These are phyloP conservation scores for Fraxinus latifolia DNA, from an alignment of 305 asterid species.

Conservation along the genomic window DNA sequence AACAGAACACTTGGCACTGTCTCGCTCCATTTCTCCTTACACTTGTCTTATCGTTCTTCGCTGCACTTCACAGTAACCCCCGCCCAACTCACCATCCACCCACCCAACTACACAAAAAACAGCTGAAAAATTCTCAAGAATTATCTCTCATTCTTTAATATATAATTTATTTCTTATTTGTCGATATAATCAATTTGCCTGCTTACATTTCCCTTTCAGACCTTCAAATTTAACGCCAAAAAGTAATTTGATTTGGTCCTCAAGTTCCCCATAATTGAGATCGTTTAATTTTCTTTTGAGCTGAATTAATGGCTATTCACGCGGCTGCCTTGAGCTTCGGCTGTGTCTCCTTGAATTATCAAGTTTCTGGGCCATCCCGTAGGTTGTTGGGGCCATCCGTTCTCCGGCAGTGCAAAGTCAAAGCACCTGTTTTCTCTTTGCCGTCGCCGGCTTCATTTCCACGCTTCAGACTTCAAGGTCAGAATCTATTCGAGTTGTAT, in stretches of 20 bases:
- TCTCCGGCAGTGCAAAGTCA: constrained; percentile 38
- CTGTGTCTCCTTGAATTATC: constrained; percentile 38
- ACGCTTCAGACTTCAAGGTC: constrained; percentile 55
- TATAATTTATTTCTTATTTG: not conserved
- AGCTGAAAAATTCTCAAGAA: not conserved
- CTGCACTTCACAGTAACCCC: not conserved
- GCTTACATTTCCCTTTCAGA: constrained; percentile 2
- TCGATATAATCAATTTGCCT: constrained; percentile 36
- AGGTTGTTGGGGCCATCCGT: constrained; percentile 29
- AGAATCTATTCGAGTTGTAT: constrained; percentile 3
- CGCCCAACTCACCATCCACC: not conserved
- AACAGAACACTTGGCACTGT: constrained; percentile 5
- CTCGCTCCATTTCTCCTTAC: not conserved
- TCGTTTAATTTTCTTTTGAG: constrained; percentile 1
- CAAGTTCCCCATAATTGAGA: constrained; percentile 1
- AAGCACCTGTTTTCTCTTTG: constrained; percentile 36
- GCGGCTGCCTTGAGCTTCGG: constrained; percentile 54
- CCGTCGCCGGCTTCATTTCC: constrained; percentile 32
- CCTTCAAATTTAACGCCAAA: constrained; percentile 36
- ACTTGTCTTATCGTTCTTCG: constrained; percentile 24
- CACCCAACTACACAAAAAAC: constrained; percentile 1
- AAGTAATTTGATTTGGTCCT: constrained; percentile 19
- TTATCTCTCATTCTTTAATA: not conserved
- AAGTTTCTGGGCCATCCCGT: constrained; percentile 31
- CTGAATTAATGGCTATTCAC: constrained; percentile 54